Conservation (phyloP, 345 rosid genomes). For the Tarenaya hassleriana region DNA sequence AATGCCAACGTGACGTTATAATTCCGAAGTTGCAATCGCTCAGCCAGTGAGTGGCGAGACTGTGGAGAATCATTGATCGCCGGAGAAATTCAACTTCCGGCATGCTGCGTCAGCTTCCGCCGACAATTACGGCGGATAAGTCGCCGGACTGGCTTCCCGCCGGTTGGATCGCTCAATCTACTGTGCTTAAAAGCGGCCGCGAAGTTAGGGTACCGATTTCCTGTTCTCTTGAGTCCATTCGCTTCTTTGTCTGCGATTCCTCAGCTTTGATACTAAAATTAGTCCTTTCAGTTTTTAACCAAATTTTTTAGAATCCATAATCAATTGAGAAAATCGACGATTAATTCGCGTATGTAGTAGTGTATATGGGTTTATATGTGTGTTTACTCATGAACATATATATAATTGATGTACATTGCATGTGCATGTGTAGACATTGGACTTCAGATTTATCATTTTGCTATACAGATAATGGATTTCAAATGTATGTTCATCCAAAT, state of each 20-base stretch:
- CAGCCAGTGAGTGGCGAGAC: too few relatives aligned
- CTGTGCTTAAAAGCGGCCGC: conserved; percentile 40
- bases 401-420: too few relatives aligned
- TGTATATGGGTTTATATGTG: not conserved
- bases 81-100: conserved; percentile 9
- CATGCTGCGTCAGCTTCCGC: conserved; percentile 27
- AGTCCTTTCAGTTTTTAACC: not conserved
- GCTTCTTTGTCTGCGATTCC: not conserved
- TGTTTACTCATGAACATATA: too few relatives aligned
- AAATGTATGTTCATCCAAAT: not conserved
- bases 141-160: conserved; percentile 45
- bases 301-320: not conserved
- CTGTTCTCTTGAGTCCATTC: not conserved
- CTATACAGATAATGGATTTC: not conserved
- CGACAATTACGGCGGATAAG: conserved; percentile 19
- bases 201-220: conserved; percentile 32
- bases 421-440: too few relatives aligned
- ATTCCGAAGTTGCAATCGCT: too few relatives aligned
- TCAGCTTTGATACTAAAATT: not conserved
- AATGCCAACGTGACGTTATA: too few relatives aligned
- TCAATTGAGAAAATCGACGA: not conserved
- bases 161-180: conserved; percentile 43
- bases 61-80: not conserved
- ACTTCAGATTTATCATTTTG: not conserved
- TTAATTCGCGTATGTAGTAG: not conserved